Base-by-base conservation (phyloP, 306 rosid genomes). In the Alnus rubra region DNA sequence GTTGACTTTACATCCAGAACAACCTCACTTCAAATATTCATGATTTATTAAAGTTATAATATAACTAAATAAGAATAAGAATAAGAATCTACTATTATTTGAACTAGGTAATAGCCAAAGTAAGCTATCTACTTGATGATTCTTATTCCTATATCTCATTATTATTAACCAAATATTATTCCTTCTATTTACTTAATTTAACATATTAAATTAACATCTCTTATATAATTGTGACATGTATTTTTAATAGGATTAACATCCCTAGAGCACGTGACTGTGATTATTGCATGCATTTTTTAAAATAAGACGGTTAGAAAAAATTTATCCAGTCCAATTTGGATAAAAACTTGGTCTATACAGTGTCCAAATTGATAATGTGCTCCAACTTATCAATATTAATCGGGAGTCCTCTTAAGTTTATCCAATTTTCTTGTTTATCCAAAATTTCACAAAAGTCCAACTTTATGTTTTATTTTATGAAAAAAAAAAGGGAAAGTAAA, bases 301-400 rank as follows among this genome's bases (percentile, higher is more conserved):
- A 39, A 39, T 39, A 39, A 4, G 4, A 0, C 4, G 0, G 2
- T 37, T 1, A 42, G 6, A 42, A 42, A 42, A 42, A 42, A 0
- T 0, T 5, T 5, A 42, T 5, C 8, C 7, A 42, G 0, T 42
- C 1, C 1, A 42, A 4, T 5, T 42, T 4, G 9, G 6, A 42
- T 7, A 42, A 42, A 42, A 42, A 42, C 45, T 39, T 39, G 4
- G 44, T 39, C 7, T 18, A 50, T 14, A 18, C 5, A 64, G 53
- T 37, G 8, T 69, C 75, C 69, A 69, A 54, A 54, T 78, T 78
- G 69, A 78, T 44, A 1, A 55, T 78, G 69, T 58, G 11, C 78
- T 35, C 30, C 14, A 11, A n/a, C 15, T 2, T 8, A 51, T 50
- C 35, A 3, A 48, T 37, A 8, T 60, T 23, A 62, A 14, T 71